Base-by-base conservation (phyloP, 2,329 filamentous ascomycete species). In the Aspergillus pseudoglaucus region DNA sequence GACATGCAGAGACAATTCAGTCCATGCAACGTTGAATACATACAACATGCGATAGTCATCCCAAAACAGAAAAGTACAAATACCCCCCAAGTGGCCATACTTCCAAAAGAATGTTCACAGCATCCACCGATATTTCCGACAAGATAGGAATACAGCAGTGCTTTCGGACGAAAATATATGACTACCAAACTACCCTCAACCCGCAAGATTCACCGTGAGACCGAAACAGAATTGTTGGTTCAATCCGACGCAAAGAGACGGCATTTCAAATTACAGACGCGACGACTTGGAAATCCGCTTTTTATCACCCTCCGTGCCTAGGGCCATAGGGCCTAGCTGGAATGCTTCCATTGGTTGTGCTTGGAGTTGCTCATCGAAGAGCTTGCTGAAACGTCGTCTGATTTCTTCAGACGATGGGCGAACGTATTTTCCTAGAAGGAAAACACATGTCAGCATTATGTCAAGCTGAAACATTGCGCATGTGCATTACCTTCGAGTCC, bases 321-420 rank as follows among this genome's bases (percentile, higher is more conserved):
- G 37, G 17, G 18, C 1, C 4, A 39, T 18, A 39, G 59, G 48
- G 9, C 53, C 52, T 15, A 63, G 54, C 40, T 63, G 59, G 37
- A 61, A 56, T 33, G 51, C 48, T 10, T 64, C 62, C 1, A 39
- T 14, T 3, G 62, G 53, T 3, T 46, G 58, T 43, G 51, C 52
- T 22, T 56, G 56, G 18, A 63, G 52, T 41, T 53, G 62, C 12
- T 66, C 63, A 43, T 66, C 64, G 44, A 66, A 63, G 3, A 66
- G 56, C 43, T 55, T 55, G 53, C 63, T 66, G 47, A 66, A 59
- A 33, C 50, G 58, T 42, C 62, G 61, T 50, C 62, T 59, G 30
- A 65, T 63, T 38, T 63, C 60, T 44, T 66, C 63, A 0, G 63
- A 65, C 14, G 63, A 65, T 37, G 56, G 60, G 33, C 53, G 51